These are phyloP conservation scores for Glycine tomentella DNA, from an alignment of 306 rosid genomes.

Conservation along the genomic window DNA sequence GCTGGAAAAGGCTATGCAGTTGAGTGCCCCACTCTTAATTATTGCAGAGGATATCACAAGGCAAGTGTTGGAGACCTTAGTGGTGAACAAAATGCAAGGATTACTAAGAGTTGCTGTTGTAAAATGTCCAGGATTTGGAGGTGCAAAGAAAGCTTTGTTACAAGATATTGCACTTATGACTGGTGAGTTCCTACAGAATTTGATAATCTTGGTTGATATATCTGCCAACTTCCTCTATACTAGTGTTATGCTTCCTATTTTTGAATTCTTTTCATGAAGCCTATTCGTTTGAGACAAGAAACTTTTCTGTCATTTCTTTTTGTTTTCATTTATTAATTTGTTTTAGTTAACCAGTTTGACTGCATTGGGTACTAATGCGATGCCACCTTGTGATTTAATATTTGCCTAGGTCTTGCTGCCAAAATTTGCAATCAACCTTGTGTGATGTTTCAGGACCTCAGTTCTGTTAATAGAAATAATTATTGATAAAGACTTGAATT, in stretches of 20 bases:
- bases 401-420: conserved; percentile 16
- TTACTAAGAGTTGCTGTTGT: conserved; percentile 84
- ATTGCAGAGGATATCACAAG: conserved; percentile 86
- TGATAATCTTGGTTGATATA: conserved; percentile 26
- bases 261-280: conserved; percentile 26
- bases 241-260: conserved; percentile 12
- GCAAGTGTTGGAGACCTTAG: conserved; percentile 80
- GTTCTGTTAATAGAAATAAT: conserved; percentile 22
- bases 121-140: conserved; percentile 88
- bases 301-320: conserved; percentile 27
- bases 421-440: conserved; percentile 22
- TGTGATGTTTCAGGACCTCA: conserved; percentile 7
- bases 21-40: conserved; percentile 87
- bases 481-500: conserved; percentile 22
- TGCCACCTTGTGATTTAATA: conserved; percentile 29
- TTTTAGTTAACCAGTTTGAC: conserved; percentile 15
- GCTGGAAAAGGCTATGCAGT: conserved; percentile 86
- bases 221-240: conserved; percentile 41
- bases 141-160: conserved; percentile 81
- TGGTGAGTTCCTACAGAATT: conserved; percentile 59
- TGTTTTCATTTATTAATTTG: conserved; percentile 29
- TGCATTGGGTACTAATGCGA: conserved; percentile 30
- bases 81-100: conserved; percentile 90
- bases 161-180: conserved; percentile 98
- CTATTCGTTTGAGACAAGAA: background rate